Evolutionary conservation across 2,329 filamentous ascomycete species (phyloP).

Genomic region (Cyclaneusma minus): DNA sequence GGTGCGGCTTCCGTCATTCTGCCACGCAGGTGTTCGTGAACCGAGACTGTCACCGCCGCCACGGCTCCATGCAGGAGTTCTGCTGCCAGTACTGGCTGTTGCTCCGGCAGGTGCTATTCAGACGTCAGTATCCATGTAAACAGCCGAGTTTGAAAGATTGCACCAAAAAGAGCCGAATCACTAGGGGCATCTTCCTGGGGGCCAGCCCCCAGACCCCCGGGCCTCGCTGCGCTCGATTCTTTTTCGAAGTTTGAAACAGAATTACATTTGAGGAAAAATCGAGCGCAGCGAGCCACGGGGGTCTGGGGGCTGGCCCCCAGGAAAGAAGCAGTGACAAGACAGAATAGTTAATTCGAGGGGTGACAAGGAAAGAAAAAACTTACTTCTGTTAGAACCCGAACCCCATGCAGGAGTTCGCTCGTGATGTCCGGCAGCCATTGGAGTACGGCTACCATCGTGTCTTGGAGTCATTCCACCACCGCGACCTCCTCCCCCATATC

Average conservation of each 20-base stretch:
- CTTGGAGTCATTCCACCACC: conserved; percentile 25
- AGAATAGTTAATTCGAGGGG: no score
- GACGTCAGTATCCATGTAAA: no score
- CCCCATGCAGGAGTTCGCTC: conserved; percentile 70
- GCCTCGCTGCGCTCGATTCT: no score
- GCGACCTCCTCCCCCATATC: conserved; percentile 23
- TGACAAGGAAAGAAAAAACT: conserved; percentile 22
- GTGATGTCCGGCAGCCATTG: conserved; percentile 39
- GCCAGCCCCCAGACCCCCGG: no score
- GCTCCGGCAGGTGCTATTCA: conserved; percentile 25
- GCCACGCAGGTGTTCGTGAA: conserved; percentile 61
- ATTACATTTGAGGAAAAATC: no score
- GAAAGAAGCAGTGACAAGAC: conserved; percentile 6
- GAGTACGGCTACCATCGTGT: conserved; percentile 52
- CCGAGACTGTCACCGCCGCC: no score
- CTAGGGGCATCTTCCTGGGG: no score
- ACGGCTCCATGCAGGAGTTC: conserved; percentile 50
- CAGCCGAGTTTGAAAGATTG: no score
- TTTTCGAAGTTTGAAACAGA: no score
- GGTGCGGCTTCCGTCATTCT: conserved; percentile 45
- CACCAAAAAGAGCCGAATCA: no score
- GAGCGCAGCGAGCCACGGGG: no score
- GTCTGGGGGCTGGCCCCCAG: no score
- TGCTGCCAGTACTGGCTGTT: conserved; percentile 35
- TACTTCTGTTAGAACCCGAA: conserved; percentile 42